Evolutionary conservation across 345 rosid genomes (phyloP), one percentile per base, ranked within the genome.

Genomic region (Syzygium aromaticum): DNA sequence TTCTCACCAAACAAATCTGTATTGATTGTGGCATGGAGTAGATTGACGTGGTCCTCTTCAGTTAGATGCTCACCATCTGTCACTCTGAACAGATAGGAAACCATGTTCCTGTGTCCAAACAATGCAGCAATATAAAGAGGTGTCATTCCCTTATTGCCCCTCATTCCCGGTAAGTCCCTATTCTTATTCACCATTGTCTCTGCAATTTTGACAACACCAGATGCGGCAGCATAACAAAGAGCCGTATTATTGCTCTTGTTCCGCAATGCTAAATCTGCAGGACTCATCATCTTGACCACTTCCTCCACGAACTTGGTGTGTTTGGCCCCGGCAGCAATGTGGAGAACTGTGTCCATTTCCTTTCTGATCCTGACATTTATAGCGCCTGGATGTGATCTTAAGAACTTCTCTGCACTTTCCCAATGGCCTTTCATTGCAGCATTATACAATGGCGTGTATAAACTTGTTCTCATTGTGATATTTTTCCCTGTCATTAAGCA

Each of bases 341-440:
- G 89, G 52, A 64, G 84, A 28, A 77, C 78, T 14, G 85, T 85
- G 17, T 87, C 87, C 84, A 25, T 33, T 27, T 25, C 53, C 51
- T 67, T 67, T 7, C 84, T 86, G 61, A 86, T 67, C 83, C 87
- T 49, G n/a, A 67, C 84, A 52, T 67, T 64, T 86, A 51, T 30
- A 64, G 87, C 87, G 10, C 84, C 59, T 30, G 57, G 84, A 63
- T 86, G 56, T 52, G 73, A 64, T 51, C 27, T 51, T 51, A 86
- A 51, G 84, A 63, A 90, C 38, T 84, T 88, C 87, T 88, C 88
- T 19, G 91, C 95, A 49, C 51, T 88, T 87, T 63, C 86, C 94
- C 93, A 91, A 14, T 93, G 88, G 87, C 93, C 93, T 88, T 90
- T 91, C 40, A 89, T 84, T 27, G 93, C 89, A 28, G 94, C 89